Conservation (phyloP, 2,329 filamentous ascomycete genomes). For the Aspergillus proliferans region DNA sequence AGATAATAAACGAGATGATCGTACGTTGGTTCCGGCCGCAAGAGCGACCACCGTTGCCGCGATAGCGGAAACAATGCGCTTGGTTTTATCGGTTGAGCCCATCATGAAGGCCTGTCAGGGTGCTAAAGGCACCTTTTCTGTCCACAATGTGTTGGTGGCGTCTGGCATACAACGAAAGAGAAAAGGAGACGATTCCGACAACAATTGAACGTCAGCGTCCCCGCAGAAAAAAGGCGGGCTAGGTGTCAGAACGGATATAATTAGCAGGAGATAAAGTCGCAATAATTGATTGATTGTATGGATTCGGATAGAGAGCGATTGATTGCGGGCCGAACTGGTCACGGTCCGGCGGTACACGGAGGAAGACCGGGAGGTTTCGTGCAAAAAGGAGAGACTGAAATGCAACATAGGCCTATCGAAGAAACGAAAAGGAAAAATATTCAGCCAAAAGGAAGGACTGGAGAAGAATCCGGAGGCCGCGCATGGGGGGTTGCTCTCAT, state of each 20-base stretch:
- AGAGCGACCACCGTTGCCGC: slow-evolving; percentile 79
- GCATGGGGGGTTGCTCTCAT: background rate
- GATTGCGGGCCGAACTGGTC: background rate
- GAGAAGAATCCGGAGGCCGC: slow-evolving; percentile 1
- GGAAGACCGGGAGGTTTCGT: background rate
- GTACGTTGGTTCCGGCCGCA: slow-evolving; percentile 86
- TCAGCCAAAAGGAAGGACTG: background rate
- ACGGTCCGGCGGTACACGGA: background rate
- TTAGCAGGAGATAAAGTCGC: background rate
- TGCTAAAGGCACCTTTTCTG: background rate
- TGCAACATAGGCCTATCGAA: background rate
- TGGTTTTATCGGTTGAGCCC: slow-evolving; percentile 30
- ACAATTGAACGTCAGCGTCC: background rate
- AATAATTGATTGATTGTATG: background rate
- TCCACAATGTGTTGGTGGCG: background rate
- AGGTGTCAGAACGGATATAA: background rate
- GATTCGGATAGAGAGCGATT: background rate
- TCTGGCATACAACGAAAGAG: background rate
- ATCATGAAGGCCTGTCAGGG: slow-evolving; percentile 17
- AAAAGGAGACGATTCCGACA: background rate
- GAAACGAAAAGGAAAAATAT: background rate
- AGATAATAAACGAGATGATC: slow-evolving; percentile 2
- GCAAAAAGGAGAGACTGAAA: slow-evolving; percentile 1
- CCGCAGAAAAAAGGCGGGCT: background rate
- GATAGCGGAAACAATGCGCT: slow-evolving; percentile 73